Conservation (phyloP, 1,139 yeast species). For the Pichia sp. region DNA sequence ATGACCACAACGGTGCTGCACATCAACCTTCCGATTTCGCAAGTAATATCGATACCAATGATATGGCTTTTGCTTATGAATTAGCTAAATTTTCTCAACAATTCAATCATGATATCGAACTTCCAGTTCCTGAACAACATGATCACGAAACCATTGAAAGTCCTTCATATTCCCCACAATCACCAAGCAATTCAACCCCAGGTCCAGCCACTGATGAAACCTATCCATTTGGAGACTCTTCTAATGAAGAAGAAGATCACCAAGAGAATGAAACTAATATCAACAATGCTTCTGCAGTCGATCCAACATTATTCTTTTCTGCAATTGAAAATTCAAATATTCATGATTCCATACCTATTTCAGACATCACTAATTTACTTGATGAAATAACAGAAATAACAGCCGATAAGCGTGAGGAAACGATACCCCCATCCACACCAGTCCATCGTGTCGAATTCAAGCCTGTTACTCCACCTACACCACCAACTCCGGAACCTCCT, state of each 20-base stretch:
- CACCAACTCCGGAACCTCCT: conserved; percentile 28
- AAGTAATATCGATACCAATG: neutral
- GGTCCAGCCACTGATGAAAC: too few species aligned
- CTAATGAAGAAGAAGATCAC: too few species aligned
- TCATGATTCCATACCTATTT: conserved; percentile 4
- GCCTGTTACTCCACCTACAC: conserved; percentile 17
- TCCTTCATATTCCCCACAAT: too few species aligned
- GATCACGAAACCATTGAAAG: too few species aligned
- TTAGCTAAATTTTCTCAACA: conserved; percentile 8
- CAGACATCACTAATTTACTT: neutral
- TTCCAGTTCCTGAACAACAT: too few species aligned
- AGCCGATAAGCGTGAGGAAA: neutral
- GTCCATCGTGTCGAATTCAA: conserved; percentile 10
- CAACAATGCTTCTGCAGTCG: conserved; percentile 1
- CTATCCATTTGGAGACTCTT: too few species aligned
- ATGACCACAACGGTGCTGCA: neutral
- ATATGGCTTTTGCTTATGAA: conserved; percentile 2
- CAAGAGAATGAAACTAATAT: too few species aligned
- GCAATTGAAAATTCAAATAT: conserved; percentile 10
- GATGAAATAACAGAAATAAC: neutral
- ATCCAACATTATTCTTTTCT: conserved; percentile 9
- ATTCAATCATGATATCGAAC: neutral
- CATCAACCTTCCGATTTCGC: neutral
- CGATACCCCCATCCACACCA: neutral
- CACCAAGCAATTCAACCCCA: too few species aligned